Evolutionary conservation across 2,329 filamentous ascomycete species (phyloP).

Genomic region (Aureobasidium sp.): DNA sequence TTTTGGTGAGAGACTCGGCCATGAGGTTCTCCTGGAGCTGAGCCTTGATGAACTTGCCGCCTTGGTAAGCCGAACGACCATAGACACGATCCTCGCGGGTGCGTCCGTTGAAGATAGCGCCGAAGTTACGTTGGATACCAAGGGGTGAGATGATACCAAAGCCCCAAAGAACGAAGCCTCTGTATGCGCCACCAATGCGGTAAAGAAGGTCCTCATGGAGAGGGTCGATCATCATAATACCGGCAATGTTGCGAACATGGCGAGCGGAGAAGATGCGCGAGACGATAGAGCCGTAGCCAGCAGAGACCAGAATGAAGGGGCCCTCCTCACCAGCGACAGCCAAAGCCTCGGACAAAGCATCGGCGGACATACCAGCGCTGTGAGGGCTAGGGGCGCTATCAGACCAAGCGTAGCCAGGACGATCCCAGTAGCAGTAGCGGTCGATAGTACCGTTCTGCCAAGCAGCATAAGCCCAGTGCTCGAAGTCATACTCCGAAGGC

Average conservation of each 20-base stretch:
- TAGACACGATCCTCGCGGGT: conserved; percentile 76
- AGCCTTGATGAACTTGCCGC: conserved; percentile 76
- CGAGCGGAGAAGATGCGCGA: conserved; percentile 84
- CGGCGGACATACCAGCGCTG: conserved; percentile 85
- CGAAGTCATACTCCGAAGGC: conserved; percentile 69
- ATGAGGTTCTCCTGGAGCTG: conserved; percentile 90
- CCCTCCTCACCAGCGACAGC: conserved; percentile 71
- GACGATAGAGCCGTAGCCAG: conserved; percentile 81
- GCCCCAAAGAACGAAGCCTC: conserved; percentile 80
- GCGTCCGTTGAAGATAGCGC: conserved; percentile 73
- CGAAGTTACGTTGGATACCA: conserved; percentile 70
- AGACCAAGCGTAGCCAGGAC: conserved; percentile 78
- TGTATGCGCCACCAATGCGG: conserved; percentile 54
- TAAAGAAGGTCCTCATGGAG: conserved; percentile 79
- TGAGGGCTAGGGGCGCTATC: conserved; percentile 92
- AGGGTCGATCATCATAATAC: conserved; percentile 77
- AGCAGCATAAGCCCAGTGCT: conserved; percentile 68
- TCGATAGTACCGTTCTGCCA: conserved; percentile 71
- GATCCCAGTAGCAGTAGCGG: conserved; percentile 92
- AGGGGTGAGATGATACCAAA: conserved; percentile 80
- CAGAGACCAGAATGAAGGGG: conserved; percentile 80
- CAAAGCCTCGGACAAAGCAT: conserved; percentile 79
- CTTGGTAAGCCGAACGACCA: conserved; percentile 68
- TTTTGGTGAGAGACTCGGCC: conserved; percentile 71
- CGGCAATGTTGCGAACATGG: conserved; percentile 64